Evolutionary conservation across 164 flowering plant species (phyloP).

Genomic region (Euptelea pleiosperma): DNA sequence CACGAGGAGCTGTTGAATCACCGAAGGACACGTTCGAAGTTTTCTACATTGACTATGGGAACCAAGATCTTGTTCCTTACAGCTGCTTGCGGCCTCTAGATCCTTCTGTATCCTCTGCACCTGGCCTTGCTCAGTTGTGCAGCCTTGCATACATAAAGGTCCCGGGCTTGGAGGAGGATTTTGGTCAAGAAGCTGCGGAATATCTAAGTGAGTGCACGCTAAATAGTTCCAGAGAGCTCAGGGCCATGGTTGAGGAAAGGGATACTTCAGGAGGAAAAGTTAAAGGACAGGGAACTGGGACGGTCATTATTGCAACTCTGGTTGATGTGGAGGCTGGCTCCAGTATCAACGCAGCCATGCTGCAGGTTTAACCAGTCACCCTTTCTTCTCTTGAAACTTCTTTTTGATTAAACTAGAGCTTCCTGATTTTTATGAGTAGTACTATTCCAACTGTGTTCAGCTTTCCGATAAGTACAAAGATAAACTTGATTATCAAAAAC

Average conservation of each 20-base stretch:
- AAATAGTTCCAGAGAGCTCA: constrained; percentile 52
- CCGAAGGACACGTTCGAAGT: constrained; percentile 74
- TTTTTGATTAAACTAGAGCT: background rate
- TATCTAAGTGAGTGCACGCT: constrained; percentile 57
- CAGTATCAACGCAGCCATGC: constrained; percentile 77
- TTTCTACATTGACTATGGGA: constrained; percentile 96
- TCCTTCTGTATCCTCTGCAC: constrained; percentile 63
- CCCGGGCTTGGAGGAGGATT: constrained; percentile 78
- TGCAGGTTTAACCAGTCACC: constrained; percentile 48
- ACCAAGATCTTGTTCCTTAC: constrained; percentile 77
- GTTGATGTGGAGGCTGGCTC: constrained; percentile 60
- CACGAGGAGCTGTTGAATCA: constrained; percentile 79
- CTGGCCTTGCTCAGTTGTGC: constrained; percentile 91
- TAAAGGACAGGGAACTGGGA: constrained; percentile 96
- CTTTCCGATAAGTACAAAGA: too few relatives aligned
- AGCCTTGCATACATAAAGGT: constrained; percentile 83
- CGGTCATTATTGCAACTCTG: constrained; percentile 59
- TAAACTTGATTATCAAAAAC: too few relatives aligned
- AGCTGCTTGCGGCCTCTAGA: constrained; percentile 71
- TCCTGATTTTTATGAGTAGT: too few relatives aligned
- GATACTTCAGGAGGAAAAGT: constrained; percentile 89
- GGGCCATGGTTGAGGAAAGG: constrained; percentile 72
- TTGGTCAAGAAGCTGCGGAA: constrained; percentile 85
- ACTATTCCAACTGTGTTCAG: too few relatives aligned
- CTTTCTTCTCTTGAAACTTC: background rate